phyloP scores from a whole-genome alignment of 2,329 filamentous ascomycete genomes.

The Exophiala phaeomuriformis region DNA sequence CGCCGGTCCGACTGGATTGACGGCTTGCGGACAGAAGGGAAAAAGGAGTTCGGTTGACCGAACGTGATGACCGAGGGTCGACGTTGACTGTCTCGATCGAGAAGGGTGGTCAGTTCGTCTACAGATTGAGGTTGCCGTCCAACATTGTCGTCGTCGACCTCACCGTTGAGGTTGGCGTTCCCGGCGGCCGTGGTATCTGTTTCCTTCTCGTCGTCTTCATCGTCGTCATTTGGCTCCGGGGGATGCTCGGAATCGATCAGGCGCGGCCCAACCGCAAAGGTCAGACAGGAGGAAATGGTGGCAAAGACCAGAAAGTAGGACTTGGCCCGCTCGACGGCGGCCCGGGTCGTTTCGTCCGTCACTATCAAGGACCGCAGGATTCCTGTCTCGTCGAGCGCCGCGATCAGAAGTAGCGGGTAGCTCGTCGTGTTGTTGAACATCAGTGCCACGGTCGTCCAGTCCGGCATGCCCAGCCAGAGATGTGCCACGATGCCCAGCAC shows the following conservation, averaged over 20 bases:
- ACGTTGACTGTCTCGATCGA: background rate
- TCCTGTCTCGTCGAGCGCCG: slow-evolving; percentile 49
- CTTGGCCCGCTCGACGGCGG: slow-evolving; percentile 53
- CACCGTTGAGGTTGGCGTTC: slow-evolving; percentile 11
- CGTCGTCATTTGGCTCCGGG: slow-evolving; percentile 29
- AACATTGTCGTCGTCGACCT: slow-evolving; percentile 10
- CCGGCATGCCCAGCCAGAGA: slow-evolving; percentile 43
- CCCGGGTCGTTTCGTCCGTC: slow-evolving; percentile 38
- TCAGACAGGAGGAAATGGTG: slow-evolving; percentile 56
- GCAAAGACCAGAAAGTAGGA: slow-evolving; percentile 61
- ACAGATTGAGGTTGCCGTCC: too few species aligned
- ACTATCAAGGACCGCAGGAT: slow-evolving; percentile 46
- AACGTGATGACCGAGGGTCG: background rate
- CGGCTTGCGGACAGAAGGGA: slow-evolving; percentile 34
- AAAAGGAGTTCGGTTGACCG: slow-evolving; percentile 39
- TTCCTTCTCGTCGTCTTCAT: slow-evolving; percentile 34
- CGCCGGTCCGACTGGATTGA: background rate
- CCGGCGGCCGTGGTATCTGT: slow-evolving; percentile 1
- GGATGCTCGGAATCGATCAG: slow-evolving; percentile 46
- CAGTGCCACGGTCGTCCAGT: slow-evolving; percentile 49
- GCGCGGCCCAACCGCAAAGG: slow-evolving; percentile 56
- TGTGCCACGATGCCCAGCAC: slow-evolving; percentile 40
- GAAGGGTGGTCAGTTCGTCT: slow-evolving; percentile 13
- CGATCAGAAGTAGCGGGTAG: slow-evolving; percentile 46
- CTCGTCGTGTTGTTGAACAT: slow-evolving; percentile 54